These are phyloP conservation scores for Moesziomyces antarcticus DNA, from an alignment of 1,284 basidiomycete species.

Conservation along the genomic window DNA sequence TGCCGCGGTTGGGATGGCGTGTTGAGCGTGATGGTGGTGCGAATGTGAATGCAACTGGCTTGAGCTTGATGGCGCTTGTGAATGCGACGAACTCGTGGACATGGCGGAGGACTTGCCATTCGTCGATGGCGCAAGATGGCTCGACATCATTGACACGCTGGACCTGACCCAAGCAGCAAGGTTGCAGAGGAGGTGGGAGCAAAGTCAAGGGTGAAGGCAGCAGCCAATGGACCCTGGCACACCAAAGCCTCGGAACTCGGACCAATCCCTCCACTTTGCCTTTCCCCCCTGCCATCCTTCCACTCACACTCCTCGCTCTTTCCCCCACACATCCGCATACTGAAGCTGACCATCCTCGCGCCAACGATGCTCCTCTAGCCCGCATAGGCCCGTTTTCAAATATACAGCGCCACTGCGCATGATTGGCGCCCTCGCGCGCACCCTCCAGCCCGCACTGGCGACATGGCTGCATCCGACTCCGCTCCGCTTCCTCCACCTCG, in stretches of 20 bases:
- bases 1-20: slow-evolving; percentile 32
- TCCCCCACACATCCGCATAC: no score
- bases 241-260: slow-evolving; percentile 15
- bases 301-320: no score
- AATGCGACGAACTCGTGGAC: not conserved
- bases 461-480: slow-evolving; percentile 1
- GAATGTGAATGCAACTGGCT: not conserved
- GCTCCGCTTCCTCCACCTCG: not conserved
- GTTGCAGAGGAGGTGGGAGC: not conserved
- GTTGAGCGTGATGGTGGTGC: slow-evolving; percentile 14
- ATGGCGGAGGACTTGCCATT: slow-evolving; percentile 7
- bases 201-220: slow-evolving; percentile 1
- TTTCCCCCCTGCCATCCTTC: not conserved
- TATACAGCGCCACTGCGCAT: not conserved
- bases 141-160: slow-evolving; percentile 10
- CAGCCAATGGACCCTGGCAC: slow-evolving; percentile 10
- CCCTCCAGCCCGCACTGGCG: not conserved
- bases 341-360: no score
- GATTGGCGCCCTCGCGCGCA: not conserved
- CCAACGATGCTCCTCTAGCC: no score
- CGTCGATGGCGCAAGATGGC: slow-evolving; percentile 20
- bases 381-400: not conserved
- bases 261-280: slow-evolving; percentile 8
- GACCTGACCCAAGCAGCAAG: no score
- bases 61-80: not conserved